Evolutionary conservation across 2,329 filamentous ascomycete genomes (phyloP).

Genomic region (Aspergillus spinulosporus): DNA sequence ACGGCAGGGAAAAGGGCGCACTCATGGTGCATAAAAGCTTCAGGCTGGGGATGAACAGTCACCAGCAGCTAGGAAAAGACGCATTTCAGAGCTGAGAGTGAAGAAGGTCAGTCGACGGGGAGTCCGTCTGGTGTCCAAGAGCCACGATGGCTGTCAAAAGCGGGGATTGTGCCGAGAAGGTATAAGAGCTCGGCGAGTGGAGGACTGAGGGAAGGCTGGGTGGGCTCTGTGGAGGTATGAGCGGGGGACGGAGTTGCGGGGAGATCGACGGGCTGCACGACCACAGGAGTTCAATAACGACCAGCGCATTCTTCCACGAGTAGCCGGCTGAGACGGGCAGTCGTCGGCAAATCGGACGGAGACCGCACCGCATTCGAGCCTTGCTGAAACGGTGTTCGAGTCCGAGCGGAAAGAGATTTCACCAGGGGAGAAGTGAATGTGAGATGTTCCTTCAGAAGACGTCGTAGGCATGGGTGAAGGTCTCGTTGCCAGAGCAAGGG

Average conservation of each 20-base stretch:
- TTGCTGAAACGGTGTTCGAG: too few relatives aligned
- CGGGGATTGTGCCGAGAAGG: slow-evolving; percentile 5
- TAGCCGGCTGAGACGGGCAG: slow-evolving; percentile 9
- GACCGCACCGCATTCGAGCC: not conserved
- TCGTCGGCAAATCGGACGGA: slow-evolving; percentile 7
- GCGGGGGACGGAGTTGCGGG: slow-evolving; percentile 12
- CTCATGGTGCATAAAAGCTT: slow-evolving; percentile 25
- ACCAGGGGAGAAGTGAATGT: too few relatives aligned
- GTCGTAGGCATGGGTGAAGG: too few relatives aligned
- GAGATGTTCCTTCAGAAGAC: too few relatives aligned
- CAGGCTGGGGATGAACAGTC: not conserved
- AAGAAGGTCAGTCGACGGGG: not conserved
- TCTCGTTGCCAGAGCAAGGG: not conserved
- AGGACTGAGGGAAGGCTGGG: not conserved
- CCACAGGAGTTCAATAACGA: slow-evolving; percentile 13
- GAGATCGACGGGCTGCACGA: slow-evolving; percentile 11
- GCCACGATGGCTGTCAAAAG: not conserved
- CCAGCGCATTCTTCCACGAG: slow-evolving; percentile 22
- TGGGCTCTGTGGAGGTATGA: not conserved
- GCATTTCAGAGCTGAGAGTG: slow-evolving; percentile 9
- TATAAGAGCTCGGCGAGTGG: slow-evolving; percentile 7
- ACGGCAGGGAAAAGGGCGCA: slow-evolving; percentile 28
- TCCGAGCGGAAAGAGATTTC: too few relatives aligned
- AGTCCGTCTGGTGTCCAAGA: not conserved
- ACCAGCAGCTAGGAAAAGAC: not conserved